A percentile compares a stretch with the other conserved stretches of the same genome.
Conservation (phyloP, 1,284 basidiomycete species). For the Peniophora sp. region DNA sequence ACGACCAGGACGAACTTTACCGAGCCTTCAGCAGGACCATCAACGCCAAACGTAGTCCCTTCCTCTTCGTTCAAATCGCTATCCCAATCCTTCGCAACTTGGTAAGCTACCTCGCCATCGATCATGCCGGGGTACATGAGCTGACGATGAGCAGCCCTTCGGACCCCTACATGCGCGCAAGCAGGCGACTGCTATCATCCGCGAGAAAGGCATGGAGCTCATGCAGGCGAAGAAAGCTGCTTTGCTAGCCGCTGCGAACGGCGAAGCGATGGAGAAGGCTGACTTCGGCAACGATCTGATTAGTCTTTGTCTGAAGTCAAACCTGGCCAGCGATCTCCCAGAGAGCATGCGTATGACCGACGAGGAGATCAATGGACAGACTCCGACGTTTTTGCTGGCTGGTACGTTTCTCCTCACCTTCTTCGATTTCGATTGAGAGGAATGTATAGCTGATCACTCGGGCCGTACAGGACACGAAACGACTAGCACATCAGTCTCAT, state of each 20-base stretch:
- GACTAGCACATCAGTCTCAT: constrained; percentile 36
- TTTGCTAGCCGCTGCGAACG: constrained; percentile 7
- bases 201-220: constrained; percentile 34
- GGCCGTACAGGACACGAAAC: constrained; percentile 65
- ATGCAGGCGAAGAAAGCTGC: constrained; percentile 35
- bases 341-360: constrained; percentile 59
- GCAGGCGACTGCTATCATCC: constrained; percentile 11
- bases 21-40: constrained; percentile 26
- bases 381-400: constrained; percentile 18
- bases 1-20: constrained; percentile 22
- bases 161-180: neutral
- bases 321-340: constrained; percentile 51
- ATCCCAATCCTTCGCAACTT: constrained; percentile 35
- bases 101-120: too few relatives aligned
- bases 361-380: constrained; percentile 68
- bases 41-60: constrained; percentile 9
- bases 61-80: constrained; percentile 22
- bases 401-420: neutral
- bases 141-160: neutral
- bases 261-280: constrained; percentile 18
- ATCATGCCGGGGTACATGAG: neutral
- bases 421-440: neutral
- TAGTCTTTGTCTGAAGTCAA: constrained; percentile 51
- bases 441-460: too few relatives aligned
- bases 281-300: constrained; percentile 37